Percentiles rank a stretch among this genome's conserved stretches.
phyloP scores from a whole-genome alignment of 805 yeast genomes.

The Wickerhamiella nectarea region DNA sequence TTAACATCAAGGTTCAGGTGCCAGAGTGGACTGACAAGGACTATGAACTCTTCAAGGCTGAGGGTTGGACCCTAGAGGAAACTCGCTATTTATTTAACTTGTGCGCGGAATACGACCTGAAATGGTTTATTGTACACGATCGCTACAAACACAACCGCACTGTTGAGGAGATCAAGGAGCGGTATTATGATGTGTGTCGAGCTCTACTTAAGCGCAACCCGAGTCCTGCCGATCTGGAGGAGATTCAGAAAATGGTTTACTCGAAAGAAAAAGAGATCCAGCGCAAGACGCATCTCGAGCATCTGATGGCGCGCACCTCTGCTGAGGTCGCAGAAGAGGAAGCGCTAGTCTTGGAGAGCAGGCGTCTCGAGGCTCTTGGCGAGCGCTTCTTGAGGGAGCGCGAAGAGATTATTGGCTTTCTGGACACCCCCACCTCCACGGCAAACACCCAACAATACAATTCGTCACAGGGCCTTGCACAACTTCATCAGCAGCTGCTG shows the following conservation, averaged over 20 bases:
- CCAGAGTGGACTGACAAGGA: conserved; percentile 57
- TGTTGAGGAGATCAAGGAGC: conserved; percentile 70
- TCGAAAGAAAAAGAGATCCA: conserved; percentile 59
- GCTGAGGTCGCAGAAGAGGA: conserved; percentile 98
- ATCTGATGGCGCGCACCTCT: conserved; percentile 70
- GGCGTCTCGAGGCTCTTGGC: conserved; percentile 83
- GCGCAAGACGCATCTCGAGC: conserved; percentile 67
- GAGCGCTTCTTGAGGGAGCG: conserved; percentile 78
- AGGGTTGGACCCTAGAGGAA: conserved; percentile 61
- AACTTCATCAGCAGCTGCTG: conserved; percentile 67
- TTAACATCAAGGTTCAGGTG: conserved; percentile 50
- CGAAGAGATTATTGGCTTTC: conserved; percentile 55
- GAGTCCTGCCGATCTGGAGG: conserved; percentile 34
- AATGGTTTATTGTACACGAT: conserved; percentile 59
- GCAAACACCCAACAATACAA: conserved; percentile 63
- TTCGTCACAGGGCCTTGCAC: conserved; percentile 81
- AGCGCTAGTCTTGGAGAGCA: conserved; percentile 80
- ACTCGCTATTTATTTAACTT: conserved; percentile 65
- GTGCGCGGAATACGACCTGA: conserved; percentile 38
- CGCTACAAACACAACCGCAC: conserved; percentile 39
- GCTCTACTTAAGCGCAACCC: conserved; percentile 35
- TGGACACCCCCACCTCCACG: conserved; percentile 70
- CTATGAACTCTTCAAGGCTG: conserved; percentile 39
- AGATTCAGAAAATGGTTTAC: conserved; percentile 53
- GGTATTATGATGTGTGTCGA: conserved; percentile 59